Evolutionary conservation across 768 basidiomycete genomes (phyloP), one percentile per base, ranked within the genome.

Genomic region (Pisolithus marmoratus): DNA sequence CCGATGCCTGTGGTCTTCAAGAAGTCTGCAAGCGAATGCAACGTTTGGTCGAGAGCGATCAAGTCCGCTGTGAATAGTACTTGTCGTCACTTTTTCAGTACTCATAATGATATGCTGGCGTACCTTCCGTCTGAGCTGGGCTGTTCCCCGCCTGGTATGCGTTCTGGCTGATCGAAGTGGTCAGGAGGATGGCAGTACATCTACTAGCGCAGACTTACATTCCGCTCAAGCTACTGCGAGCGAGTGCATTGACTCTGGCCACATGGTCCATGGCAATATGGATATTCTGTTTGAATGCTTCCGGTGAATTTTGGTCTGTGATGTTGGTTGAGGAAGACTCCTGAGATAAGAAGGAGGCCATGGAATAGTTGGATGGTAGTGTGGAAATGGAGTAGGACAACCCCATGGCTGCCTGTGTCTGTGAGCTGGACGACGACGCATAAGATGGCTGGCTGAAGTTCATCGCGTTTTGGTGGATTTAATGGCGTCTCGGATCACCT

Each of bases 1-100:
- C 85, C 86, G 17, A 87, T 75, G n/a, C 85, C 85, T 0, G 79
- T 76, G 48, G 79, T 73, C 2, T 77, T 73, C 54, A 87, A 67
- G 29, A 76, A 54, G 9, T 83, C 76, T 5, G 71, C 66, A 11
- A 84, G 69, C 1, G 67, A 48, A 12, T 73, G 67, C 1, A 84
- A 55, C 15, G 73, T 69, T 56, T 81, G 77, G 48, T 78, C 78
- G n/a, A 86, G 73, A 0, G 75, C 64, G 0, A 63, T 63, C 46
- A 84, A 63, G 54, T 82, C 72, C 23, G 73, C 83, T 81, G 22
- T 14, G 6, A 9, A 43, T 19, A 8, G 19, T 15, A 34, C 5
- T 42, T 20, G 43, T 12, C 29, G 22, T 26, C 41, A 34, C 20
- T 9, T 24, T n/a, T 31, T 14, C 69, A 43, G 26, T 19, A 17